Evolutionary conservation across 1,284 basidiomycete species (phyloP).

Genomic region (Retiboletus flavoniger): DNA sequence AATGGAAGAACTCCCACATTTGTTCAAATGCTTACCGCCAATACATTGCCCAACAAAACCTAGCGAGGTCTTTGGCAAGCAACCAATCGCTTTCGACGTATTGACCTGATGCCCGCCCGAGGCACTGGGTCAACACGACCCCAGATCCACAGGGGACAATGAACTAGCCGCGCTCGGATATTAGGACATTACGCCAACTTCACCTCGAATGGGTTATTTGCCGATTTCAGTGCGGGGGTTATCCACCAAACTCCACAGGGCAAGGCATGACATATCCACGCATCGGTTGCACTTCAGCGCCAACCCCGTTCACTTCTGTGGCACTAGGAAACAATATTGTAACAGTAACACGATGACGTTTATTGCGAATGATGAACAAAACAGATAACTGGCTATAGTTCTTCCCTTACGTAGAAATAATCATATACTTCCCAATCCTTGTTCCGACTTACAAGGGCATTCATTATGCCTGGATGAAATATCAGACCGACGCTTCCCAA

Average conservation of each 20-base stretch:
- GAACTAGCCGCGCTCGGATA: background rate
- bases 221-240: background rate
- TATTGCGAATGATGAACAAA: background rate
- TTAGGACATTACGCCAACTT: background rate
- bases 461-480: background rate
- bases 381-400: background rate
- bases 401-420: background rate
- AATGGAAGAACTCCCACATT: slow-evolving; percentile 6
- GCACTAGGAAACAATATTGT: background rate
- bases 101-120: background rate
- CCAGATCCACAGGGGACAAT: slow-evolving; percentile 8
- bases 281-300: background rate
- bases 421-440: background rate
- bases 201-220: background rate
- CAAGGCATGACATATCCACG: background rate
- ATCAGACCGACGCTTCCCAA: background rate
- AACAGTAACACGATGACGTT: background rate
- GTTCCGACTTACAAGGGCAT: background rate
- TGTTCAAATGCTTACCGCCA: slow-evolving; percentile 1
- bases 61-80: background rate
- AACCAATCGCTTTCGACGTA: slow-evolving; percentile 1
- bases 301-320: background rate
- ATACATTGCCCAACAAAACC: background rate
- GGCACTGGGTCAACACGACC: background rate
- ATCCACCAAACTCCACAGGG: background rate